Evolutionary conservation across 1,284 basidiomycete species (phyloP), one percentile per base, ranked within the genome.

Genomic region (Austroboletus niveus): DNA sequence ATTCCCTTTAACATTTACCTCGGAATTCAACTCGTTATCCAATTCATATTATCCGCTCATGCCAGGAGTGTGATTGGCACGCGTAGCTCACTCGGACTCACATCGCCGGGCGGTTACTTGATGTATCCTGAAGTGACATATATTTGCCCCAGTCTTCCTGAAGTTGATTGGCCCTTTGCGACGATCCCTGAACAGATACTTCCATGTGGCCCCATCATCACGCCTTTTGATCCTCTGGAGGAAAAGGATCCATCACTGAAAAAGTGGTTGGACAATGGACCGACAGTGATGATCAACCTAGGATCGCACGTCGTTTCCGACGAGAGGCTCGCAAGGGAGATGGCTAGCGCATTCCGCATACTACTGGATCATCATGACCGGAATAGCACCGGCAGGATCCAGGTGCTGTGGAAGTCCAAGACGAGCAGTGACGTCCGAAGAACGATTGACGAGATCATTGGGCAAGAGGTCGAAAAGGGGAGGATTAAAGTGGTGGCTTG

Each of bases 331-430:
- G 30, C 50, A 4, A 43, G 45, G 20, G 45, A 24, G 11, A n/a
- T 52, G 20, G 22, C 40, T 8, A 22, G 42, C 22, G 40, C 45
- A 14, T 32, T 47, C n/a, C 29, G 42, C 22, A 29, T 48, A 17
- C 31, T 44, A 15, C 35, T 52, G 31, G 45, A 27, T 20, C 27
- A 34, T 31, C 46, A 44, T n/a, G 22, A 47, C 24, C 24, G 5
- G 12, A 39, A 40, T 4, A 30, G 35, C 2, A 4, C 22, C 36
- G n/a, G 24, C 39, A 41, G 8, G 11, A 27, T 47, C n/a, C 45
- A 40, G n/a, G 51, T 52, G 10, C 41, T 52, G 24, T 48, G 51
- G 45, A 48, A 52, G 15, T 35, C 22, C 35, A 52, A 48, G 36
- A 36, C 22, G 12, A 29, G n/a, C 1, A 36, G 30, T 15, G 42